A percentile compares a stretch with the other conserved stretches of the same genome.
phyloP scores from a whole-genome alignment of 495 filamentous ascomycete species.

The Podospora sp. region DNA sequence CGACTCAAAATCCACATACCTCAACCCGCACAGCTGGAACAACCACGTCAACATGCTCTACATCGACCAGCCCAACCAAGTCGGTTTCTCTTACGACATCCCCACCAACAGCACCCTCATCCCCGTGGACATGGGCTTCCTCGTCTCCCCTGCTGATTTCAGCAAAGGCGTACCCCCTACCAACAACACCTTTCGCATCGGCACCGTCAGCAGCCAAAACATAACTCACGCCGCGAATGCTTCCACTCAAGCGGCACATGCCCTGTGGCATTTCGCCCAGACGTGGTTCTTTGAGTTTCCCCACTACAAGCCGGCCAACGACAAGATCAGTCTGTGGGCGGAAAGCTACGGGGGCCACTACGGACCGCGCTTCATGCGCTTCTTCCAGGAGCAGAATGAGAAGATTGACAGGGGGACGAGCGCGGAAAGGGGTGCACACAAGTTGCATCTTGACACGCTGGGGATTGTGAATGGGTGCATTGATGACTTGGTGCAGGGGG shows the following conservation, averaged over 20 bases:
- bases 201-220: conserved; percentile 58
- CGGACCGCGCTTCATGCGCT: conserved; percentile 58
- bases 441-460: conserved; percentile 57
- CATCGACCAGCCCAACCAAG: conserved; percentile 63
- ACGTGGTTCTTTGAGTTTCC: conserved; percentile 62
- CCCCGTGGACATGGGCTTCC: conserved; percentile 27
- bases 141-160: conserved; percentile 29
- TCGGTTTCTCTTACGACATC: conserved; percentile 55
- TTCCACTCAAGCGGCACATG: conserved; percentile 59
- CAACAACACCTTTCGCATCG: conserved; percentile 53
- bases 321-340: conserved; percentile 59
- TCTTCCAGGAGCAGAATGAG: conserved; percentile 63
- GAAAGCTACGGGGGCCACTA: conserved; percentile 65
- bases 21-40: conserved; percentile 62
- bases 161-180: conserved; percentile 27
- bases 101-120: conserved; percentile 44
- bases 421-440: conserved; percentile 45
- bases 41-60: conserved; percentile 71
- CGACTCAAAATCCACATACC: conserved; percentile 42
- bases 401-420: conserved; percentile 49
- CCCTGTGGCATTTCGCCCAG: conserved; percentile 70
- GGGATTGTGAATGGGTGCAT: conserved; percentile 74
- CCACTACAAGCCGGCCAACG: conserved; percentile 51
- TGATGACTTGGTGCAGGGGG: conserved; percentile 64
- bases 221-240: conserved; percentile 58